A percentile compares a stretch with the other conserved stretches of the same genome.
These are phyloP conservation scores for Pachysandra terminalis DNA, from an alignment of 164 flowering plant genomes.

Conservation along the genomic window DNA sequence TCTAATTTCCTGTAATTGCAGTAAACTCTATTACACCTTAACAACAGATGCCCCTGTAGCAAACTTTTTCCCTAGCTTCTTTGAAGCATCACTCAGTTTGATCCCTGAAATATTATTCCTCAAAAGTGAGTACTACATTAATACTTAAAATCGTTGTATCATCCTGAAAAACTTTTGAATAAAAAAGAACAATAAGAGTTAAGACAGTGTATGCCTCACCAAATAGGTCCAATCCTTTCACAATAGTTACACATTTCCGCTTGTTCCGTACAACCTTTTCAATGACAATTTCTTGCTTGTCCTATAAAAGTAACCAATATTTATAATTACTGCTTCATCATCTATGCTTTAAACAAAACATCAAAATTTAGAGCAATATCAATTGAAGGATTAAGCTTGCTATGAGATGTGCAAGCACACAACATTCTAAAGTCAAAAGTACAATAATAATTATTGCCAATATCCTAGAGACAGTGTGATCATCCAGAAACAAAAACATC, in stretches of 20 bases:
- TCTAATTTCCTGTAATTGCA: neutral
- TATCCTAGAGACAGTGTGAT: neutral
- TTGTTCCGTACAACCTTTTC: constrained; percentile 85
- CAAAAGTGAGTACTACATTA: neutral
- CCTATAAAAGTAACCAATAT: constrained; percentile 39
- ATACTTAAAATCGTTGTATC: neutral
- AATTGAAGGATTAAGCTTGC: neutral
- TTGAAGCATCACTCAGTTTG: constrained; percentile 96
- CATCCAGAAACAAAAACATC: neutral
- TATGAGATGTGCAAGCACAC: neutral
- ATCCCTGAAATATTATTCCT: constrained; percentile 48
- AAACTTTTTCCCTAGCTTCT: constrained; percentile 97
- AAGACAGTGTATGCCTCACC: constrained; percentile 42
- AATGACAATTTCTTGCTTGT: constrained; percentile 73
- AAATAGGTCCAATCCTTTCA: constrained; percentile 87
- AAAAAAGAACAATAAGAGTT: neutral
- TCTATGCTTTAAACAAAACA: neutral
- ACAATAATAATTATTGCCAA: neutral
- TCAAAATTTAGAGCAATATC: neutral
- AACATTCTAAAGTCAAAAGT: too few species aligned
- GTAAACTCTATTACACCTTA: constrained; percentile 47
- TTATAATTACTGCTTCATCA: neutral
- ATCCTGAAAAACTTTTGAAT: neutral
- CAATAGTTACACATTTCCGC: constrained; percentile 77
- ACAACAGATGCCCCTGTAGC: constrained; percentile 99